Conservation (phyloP, 805 yeast species). For the Yarrowia sp. region DNA sequence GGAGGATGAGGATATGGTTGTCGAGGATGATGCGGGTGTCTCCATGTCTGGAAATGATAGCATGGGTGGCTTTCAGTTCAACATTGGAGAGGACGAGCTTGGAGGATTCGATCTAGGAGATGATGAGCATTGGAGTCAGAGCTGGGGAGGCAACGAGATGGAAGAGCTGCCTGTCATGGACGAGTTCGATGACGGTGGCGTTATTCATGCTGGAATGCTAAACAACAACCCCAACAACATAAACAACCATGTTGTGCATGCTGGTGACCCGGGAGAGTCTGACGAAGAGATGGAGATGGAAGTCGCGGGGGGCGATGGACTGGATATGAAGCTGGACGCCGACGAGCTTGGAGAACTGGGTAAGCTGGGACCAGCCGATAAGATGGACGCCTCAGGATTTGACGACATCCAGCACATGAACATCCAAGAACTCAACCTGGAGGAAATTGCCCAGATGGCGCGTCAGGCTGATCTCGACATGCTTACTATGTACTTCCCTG, state of each 20-base stretch:
- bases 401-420: conserved; percentile 10
- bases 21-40: background rate
- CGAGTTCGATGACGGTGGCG: conserved; percentile 16
- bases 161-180: conserved; percentile 6
- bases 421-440: conserved; percentile 13
- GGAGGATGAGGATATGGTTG: conserved; percentile 22
- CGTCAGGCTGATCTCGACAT: conserved; percentile 31
- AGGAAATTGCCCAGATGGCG: conserved; percentile 12
- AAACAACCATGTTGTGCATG: conserved; percentile 10
- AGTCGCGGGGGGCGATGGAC: background rate
- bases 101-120: conserved; percentile 22
- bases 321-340: conserved; percentile 1
- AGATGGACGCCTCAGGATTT: conserved; percentile 15
- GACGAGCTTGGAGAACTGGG: conserved; percentile 14
- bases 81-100: conserved; percentile 9
- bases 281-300: conserved; percentile 15
- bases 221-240: background rate
- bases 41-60: background rate
- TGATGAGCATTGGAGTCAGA: conserved; percentile 18
- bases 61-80: conserved; percentile 19
- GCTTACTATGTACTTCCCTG: conserved; percentile 52
- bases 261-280: background rate
- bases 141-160: conserved; percentile 23
- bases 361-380: conserved; percentile 15
- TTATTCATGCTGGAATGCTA: conserved; percentile 5